A percentile compares a stretch with the other conserved stretches of the same genome.
Conservation (phyloP, 2,329 filamentous ascomycete genomes). For the Penicillium sumatraense region DNA sequence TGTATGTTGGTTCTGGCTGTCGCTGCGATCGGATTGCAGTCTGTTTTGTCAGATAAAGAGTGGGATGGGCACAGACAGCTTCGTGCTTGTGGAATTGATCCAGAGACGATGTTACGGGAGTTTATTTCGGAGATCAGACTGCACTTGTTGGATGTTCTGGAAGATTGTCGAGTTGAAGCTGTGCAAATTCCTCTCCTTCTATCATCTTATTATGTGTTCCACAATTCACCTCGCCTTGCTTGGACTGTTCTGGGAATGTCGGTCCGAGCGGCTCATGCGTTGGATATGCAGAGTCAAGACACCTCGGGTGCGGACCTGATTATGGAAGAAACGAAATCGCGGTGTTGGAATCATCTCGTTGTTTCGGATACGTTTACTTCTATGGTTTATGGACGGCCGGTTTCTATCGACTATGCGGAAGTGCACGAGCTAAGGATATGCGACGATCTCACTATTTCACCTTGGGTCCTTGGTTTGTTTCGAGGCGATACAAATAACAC, state of each 20-base stretch:
- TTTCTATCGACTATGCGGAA: slow-evolving; percentile 32
- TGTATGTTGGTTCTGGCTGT: slow-evolving; percentile 20
- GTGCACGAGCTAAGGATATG: slow-evolving; percentile 29
- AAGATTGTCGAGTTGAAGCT: slow-evolving; percentile 24
- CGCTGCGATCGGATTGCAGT: slow-evolving; percentile 23
- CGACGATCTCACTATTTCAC: slow-evolving; percentile 26
- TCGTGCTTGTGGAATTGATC: slow-evolving; percentile 1
- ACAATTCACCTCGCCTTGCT: slow-evolving; percentile 25
- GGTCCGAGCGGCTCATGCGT: slow-evolving; percentile 23
- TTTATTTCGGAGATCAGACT: slow-evolving; percentile 15
- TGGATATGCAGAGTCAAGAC: slow-evolving; percentile 21
- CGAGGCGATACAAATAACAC: neutral
- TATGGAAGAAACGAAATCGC: slow-evolving; percentile 31
- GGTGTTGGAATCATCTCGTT: slow-evolving; percentile 36
- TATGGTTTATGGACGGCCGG: slow-evolving; percentile 35
- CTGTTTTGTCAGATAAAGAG: slow-evolving; percentile 17
- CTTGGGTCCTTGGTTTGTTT: neutral
- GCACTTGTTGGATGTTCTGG: slow-evolving; percentile 21
- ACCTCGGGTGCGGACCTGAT: slow-evolving; percentile 6
- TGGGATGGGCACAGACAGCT: slow-evolving; percentile 20
- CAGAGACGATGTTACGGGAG: slow-evolving; percentile 4
- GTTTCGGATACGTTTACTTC: slow-evolving; percentile 35
- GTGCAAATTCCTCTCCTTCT: slow-evolving; percentile 24
- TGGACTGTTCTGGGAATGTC: slow-evolving; percentile 26
- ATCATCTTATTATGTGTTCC: slow-evolving; percentile 23